phyloP scores from a whole-genome alignment of 768 basidiomycete species.

The Mycena latifolia region DNA sequence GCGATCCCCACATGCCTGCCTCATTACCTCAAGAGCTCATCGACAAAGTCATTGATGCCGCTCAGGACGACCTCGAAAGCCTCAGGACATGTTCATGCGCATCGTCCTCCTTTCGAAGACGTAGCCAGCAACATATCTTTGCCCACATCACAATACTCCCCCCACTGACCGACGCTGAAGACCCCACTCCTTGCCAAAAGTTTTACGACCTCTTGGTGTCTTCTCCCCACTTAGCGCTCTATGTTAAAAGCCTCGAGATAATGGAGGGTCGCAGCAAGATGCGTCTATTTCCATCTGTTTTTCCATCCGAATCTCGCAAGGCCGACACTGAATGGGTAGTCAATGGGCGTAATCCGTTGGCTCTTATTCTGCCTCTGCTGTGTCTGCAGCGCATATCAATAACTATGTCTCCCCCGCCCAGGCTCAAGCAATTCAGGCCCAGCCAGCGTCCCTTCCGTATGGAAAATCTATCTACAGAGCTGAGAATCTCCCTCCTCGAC shows the following conservation, averaged over 20 bases:
- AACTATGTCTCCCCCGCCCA: too few relatives aligned
- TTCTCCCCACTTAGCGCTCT: neutral
- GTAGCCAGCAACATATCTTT: neutral
- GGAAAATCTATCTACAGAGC: neutral
- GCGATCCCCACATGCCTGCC: too few relatives aligned
- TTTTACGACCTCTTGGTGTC: neutral
- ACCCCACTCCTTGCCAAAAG: neutral
- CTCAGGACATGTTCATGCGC: neutral
- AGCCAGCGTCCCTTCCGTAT: neutral
- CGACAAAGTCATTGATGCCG: too few relatives aligned
- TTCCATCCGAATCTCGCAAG: too few relatives aligned
- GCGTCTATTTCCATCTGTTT: too few relatives aligned
- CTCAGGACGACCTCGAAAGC: neutral
- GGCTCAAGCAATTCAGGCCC: too few relatives aligned
- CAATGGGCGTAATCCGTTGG: neutral
- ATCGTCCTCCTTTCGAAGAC: neutral
- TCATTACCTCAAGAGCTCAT: too few relatives aligned
- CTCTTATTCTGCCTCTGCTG: too few relatives aligned
- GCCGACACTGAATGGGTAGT: too few relatives aligned
- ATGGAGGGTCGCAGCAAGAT: too few relatives aligned
- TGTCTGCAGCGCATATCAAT: too few relatives aligned
- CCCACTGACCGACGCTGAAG: neutral
- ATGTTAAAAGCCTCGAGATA: too few relatives aligned
- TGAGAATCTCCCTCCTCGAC: neutral
- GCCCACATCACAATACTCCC: neutral